phyloP scores from a whole-genome alignment of 306 rosid genomes.

The Abrus precatorius region DNA sequence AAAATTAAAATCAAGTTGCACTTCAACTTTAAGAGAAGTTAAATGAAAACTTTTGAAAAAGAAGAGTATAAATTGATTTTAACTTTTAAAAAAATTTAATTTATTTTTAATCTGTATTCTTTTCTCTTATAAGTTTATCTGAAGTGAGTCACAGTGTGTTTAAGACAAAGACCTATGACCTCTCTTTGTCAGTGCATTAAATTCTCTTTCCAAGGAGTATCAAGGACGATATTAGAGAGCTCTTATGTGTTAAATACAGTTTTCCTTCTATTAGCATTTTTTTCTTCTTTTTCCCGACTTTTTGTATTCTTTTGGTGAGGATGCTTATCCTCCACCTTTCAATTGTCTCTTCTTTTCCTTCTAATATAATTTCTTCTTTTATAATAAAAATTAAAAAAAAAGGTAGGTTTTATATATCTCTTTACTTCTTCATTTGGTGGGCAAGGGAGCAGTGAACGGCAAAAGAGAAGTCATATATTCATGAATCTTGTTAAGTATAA shows the following conservation, averaged over 20 bases:
- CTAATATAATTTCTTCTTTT: constrained; percentile 12
- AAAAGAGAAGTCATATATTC: constrained; percentile 3
- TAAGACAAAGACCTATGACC: constrained; percentile 7
- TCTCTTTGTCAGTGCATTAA: background rate
- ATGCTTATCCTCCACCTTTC: background rate
- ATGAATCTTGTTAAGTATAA: background rate
- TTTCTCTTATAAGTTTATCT: background rate
- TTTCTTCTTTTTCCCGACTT: too few species aligned
- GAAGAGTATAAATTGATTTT: too few species aligned
- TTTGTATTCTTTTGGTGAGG: background rate
- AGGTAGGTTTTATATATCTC: background rate
- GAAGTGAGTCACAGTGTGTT: too few species aligned
- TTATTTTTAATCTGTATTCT: too few species aligned
- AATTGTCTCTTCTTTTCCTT: background rate
- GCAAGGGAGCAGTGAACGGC: background rate
- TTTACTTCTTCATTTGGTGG: background rate
- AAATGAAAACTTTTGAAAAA: too few species aligned
- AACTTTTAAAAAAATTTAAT: too few species aligned
- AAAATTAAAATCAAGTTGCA: too few species aligned
- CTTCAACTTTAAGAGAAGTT: too few species aligned
- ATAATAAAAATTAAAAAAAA: too few species aligned
- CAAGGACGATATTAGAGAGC: too few species aligned
- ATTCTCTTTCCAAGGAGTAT: background rate
- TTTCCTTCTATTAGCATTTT: too few species aligned
- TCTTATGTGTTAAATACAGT: too few species aligned